Conservation (phyloP, 805 yeast genomes). For the Schizosaccharomyces octosporus region DNA sequence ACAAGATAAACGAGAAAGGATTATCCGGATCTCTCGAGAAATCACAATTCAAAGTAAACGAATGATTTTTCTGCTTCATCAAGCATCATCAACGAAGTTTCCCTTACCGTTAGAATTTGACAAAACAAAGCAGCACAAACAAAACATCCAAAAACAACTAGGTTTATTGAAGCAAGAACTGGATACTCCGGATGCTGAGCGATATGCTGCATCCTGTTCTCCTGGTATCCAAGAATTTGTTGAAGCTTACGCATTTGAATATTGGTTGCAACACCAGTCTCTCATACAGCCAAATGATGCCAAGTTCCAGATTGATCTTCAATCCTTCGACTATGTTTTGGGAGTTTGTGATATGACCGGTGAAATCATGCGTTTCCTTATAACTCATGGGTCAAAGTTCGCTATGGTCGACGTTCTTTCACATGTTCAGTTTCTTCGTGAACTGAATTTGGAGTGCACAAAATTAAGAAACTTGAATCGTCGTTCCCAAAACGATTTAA, state of each 20-base stretch:
- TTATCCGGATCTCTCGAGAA: conserved; percentile 18
- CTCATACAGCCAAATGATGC: conserved; percentile 1
- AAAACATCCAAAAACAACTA: conserved; percentile 1
- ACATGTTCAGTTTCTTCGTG: not conserved
- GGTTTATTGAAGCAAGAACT: conserved; percentile 1
- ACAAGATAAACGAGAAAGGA: conserved; percentile 11
- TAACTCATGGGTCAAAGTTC: not conserved
- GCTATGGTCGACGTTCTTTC: not conserved
- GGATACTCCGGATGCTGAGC: not conserved
- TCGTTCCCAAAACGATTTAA: not conserved
- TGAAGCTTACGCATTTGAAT: conserved; percentile 10
- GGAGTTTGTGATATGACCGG: conserved; percentile 20
- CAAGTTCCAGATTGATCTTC: conserved; percentile 3
- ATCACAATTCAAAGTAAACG: conserved; percentile 18
- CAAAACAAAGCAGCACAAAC: not conserved
- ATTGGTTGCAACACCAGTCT: conserved; percentile 7
- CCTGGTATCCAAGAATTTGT: conserved; percentile 2
- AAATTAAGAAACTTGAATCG: not conserved
- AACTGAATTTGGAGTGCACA: not conserved
- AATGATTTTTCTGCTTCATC: conserved; percentile 12
- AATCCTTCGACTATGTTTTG: conserved; percentile 15
- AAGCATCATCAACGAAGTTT: conserved; percentile 2
- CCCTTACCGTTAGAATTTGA: not conserved
- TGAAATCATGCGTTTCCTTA: conserved; percentile 16
- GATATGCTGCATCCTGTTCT: not conserved